Base-by-base conservation (phyloP, 495 filamentous ascomycete species). In the Chaetomium cochliodes region DNA sequence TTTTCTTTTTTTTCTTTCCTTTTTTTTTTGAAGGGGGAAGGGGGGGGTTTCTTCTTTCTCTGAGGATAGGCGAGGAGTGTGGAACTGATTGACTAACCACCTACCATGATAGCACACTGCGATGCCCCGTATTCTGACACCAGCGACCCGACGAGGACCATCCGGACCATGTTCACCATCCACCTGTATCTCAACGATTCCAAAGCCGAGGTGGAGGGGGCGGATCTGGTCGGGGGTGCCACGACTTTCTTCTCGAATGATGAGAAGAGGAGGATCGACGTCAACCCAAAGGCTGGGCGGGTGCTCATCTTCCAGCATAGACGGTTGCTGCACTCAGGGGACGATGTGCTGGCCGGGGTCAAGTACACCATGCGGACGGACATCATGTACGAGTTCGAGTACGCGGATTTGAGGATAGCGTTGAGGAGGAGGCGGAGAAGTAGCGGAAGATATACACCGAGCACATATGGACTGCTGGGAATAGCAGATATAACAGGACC, bases 331-430 rank as follows among this genome's bases (percentile, higher is more conserved):
- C 92, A 96, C 74, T 83, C 84, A 23, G 92, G 92, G 1, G 90
- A 89, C 63, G 86, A 92, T 67, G 89, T 94, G 7, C 75, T 80
- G 42, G 70, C 73, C n/a, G 92, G 92, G 0, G 78, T 83, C 13
- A 94, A 96, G 76, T 88, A 87, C 67, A 93, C 89, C 0, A 81
- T 94, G 75, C 78, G 92, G 63, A 86, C 87, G 12, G 92, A 96
- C 78, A 65, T 93, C 33, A 86, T 94, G 88, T 96, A 90, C 69
- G 74, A 81, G 70, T 64, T 62, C 65, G 56, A 68, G n/a, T 13
- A 52, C 22, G 18, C 39, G 25, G 56, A 68, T 6, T 30, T 30
- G n/a, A n/a, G 30, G 30, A 33, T 3, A 33, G 30, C 30, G 30
- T 30, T 22, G n/a, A n/a, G 20, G 16, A 50, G 18, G 22, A 20